phyloP scores from a whole-genome alignment of 2,329 filamentous ascomycete species.

The Penicillium sp. region DNA sequence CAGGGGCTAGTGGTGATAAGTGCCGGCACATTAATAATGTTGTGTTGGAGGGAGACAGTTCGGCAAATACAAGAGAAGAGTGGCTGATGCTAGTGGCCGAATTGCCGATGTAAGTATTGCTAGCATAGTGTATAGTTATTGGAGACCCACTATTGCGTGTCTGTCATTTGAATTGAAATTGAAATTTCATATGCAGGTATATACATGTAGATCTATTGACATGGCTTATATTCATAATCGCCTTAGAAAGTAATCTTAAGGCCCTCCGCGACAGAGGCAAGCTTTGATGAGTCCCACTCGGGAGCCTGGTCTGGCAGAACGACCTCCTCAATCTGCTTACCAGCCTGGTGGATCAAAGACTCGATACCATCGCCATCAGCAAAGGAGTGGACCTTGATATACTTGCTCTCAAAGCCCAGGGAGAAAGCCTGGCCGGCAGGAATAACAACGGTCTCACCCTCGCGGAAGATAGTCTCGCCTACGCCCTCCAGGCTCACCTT shows the following conservation, averaged over 20 bases:
- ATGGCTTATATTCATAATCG: not conserved
- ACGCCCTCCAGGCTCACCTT: constrained; percentile 49
- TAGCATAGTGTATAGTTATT: not conserved
- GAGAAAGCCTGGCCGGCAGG: constrained; percentile 55
- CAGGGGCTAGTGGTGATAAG: not conserved
- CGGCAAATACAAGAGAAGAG: not conserved
- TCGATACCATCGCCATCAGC: constrained; percentile 59
- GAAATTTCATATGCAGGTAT: constrained; percentile 7
- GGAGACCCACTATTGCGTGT: not conserved
- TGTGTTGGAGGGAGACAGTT: not conserved
- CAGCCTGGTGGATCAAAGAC: constrained; percentile 50
- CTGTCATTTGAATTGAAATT: not conserved
- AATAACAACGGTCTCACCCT: constrained; percentile 58
- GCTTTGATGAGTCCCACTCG: constrained; percentile 32
- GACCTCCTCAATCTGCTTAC: constrained; percentile 41
- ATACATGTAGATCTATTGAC: constrained; percentile 9
- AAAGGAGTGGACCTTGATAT: constrained; percentile 56
- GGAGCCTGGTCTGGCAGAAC: constrained; percentile 49
- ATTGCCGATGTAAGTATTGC: not conserved
- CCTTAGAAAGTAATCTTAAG: constrained; percentile 29
- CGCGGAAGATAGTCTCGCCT: constrained; percentile 45
- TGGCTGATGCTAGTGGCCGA: not conserved
- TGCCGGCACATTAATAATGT: not conserved
- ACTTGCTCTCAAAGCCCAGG: constrained; percentile 54
- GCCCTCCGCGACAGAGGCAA: constrained; percentile 28